Base-by-base conservation (phyloP, 1,284 basidiomycete species). In the Rhodotorula sp. region DNA sequence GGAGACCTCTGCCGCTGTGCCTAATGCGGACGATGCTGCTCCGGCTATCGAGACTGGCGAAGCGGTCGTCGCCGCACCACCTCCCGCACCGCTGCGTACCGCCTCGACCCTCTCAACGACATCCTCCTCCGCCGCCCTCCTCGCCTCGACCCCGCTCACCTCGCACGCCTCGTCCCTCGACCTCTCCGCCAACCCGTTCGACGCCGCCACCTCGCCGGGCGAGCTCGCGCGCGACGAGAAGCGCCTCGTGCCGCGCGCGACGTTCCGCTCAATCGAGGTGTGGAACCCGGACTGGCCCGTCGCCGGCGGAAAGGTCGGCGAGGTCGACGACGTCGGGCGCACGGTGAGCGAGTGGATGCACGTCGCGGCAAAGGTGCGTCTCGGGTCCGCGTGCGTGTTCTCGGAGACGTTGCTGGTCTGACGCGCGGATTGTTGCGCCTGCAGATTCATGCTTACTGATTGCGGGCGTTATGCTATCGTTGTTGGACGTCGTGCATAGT, bases 201-300 rank as follows among this genome's bases (percentile, higher is more conserved):
- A 17, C n/a, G 13, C 27, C n/a, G 61, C 21, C 61, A 65, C 54
- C 27, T 54, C 44, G 42, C 53, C 53, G 3, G 17, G 48, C 46
- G 3, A 45, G 14, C 62, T 55, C 27, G 52, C 53, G 19, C 62
- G 62, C 25, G 62, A 63, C 53, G 62, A 63, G 62, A 63, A 63
- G 44, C 62, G 45, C 44, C 62, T 63, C 44, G 25, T 49, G 10
- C 85, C 88, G 3, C 81, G 80, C 3, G 84, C 85, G 0, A 84
- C 82, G 48, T 92, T 92, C 78, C 81, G 84, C 7, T 86, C 85
- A 1, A 86, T 91, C 75, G 84, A 85, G 34, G 78, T 92, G 19
- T 92, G 90, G 90, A 85, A 88, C 73, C 85, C 89, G 4, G 91
- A 92, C 79, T 70, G 60, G 45, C 85, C 86, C 41, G 86, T 87